Conservation (phyloP, 1,139 yeast genomes). For the Nakaseomyces kungkrabaensis region DNA sequence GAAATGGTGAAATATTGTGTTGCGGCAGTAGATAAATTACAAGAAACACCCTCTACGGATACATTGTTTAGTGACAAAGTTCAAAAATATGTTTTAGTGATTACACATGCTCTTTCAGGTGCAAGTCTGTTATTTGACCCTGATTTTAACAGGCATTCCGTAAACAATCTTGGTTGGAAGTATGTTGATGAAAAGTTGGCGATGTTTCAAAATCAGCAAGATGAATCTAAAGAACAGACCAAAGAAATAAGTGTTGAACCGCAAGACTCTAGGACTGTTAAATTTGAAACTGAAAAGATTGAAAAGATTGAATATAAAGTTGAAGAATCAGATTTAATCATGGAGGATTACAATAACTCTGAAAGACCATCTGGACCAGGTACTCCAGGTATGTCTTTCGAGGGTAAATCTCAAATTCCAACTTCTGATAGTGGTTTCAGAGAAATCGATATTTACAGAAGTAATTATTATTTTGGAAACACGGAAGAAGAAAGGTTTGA, state of each 20-base stretch:
- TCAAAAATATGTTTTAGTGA: constrained; percentile 44
- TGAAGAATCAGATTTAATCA: constrained; percentile 22
- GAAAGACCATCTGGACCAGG: constrained; percentile 28
- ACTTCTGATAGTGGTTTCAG: constrained; percentile 31
- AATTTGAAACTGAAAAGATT: constrained; percentile 32
- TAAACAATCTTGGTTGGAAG: constrained; percentile 13
- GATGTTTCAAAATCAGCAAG: constrained; percentile 29
- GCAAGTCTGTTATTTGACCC: constrained; percentile 73
- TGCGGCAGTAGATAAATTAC: constrained; percentile 34
- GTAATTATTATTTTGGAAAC: constrained; percentile 40
- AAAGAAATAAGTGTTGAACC: constrained; percentile 31
- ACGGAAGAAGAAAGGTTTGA: constrained; percentile 38
- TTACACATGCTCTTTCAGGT: constrained; percentile 62
- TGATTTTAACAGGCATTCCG: constrained; percentile 29
- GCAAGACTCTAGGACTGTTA: constrained; percentile 27
- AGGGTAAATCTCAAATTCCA: constrained; percentile 14
- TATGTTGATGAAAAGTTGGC: constrained; percentile 28
- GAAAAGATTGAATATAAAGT: constrained; percentile 32
- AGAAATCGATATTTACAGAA: constrained; percentile 50
- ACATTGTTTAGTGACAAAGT: constrained; percentile 37
- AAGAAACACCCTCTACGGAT: constrained; percentile 23
- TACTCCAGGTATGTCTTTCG: constrained; percentile 21
- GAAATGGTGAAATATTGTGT: constrained; percentile 31
- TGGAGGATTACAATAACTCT: constrained; percentile 27
- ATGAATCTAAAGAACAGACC: constrained; percentile 24